Conservation (phyloP, 2,329 filamentous ascomycete species). For the Scytalidium sp. region DNA sequence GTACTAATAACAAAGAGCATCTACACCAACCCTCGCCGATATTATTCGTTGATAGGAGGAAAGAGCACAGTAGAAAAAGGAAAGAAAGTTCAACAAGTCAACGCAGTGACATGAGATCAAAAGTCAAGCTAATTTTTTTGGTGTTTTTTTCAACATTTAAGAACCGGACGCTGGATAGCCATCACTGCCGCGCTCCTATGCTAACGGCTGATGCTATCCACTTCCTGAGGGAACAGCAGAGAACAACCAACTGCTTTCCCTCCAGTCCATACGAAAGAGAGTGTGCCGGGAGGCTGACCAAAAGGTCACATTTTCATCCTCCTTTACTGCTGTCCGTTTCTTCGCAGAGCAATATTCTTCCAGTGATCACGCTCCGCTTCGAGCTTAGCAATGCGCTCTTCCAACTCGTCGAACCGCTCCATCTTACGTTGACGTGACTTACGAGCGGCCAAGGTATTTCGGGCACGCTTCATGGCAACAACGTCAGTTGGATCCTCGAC, state of each 20-base stretch:
- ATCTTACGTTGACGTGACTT: constrained; percentile 90
- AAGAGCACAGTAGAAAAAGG: background rate
- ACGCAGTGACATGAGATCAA: constrained; percentile 7
- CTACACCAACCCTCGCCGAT: background rate
- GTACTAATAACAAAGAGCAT: background rate
- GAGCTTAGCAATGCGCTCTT: constrained; percentile 69
- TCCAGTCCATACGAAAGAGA: constrained; percentile 26
- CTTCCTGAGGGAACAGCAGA: constrained; percentile 18
- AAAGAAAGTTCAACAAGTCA: constrained; percentile 10
- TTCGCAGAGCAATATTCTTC: constrained; percentile 41
- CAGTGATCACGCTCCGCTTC: constrained; percentile 64
- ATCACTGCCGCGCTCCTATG: constrained; percentile 23
- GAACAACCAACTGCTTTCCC: constrained; percentile 20
- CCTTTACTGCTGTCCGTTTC: constrained; percentile 12
- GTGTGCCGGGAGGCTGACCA: constrained; percentile 24
- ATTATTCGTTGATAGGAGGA: background rate
- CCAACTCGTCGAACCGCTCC: constrained; percentile 69
- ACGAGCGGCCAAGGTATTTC: constrained; percentile 89
- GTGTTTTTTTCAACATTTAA: constrained; percentile 9
- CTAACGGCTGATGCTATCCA: constrained; percentile 22
- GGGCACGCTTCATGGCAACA: constrained; percentile 85
- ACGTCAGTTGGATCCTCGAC: constrained; percentile 71
- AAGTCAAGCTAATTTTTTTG: background rate
- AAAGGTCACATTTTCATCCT: constrained; percentile 11
- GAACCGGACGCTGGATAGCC: constrained; percentile 23